phyloP scores from a whole-genome alignment of 208 protist genomes.

The Trypanosoma conorhini region DNA sequence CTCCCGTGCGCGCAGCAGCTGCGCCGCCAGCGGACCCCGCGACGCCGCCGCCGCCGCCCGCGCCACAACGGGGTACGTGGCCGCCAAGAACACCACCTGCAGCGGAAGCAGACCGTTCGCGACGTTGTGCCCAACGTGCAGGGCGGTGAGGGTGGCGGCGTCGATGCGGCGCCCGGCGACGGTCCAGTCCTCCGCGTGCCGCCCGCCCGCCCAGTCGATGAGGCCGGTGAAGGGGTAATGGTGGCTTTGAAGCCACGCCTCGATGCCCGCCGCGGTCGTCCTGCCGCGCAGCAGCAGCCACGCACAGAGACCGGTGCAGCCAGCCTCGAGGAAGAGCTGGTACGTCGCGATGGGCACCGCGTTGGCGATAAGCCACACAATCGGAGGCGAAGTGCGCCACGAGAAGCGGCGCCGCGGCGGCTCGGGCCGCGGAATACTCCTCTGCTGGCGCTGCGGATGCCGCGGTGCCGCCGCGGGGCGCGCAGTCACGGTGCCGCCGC shows the following conservation, averaged over 20 bases:
- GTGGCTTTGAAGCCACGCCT: constrained; percentile 22
- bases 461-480: not conserved
- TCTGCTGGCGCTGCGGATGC: not conserved
- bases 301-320: constrained; percentile 43
- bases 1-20: not conserved
- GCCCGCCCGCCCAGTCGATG: constrained; percentile 46
- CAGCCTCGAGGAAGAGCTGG: constrained; percentile 64
- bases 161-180: constrained; percentile 46
- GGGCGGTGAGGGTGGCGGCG: constrained; percentile 56
- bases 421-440: not conserved
- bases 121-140: constrained; percentile 68
- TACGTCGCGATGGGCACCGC: constrained; percentile 60
- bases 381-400: constrained; percentile 24
- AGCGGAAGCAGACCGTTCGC: constrained; percentile 63
- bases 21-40: not conserved
- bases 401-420: not conserved
- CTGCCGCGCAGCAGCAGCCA: constrained; percentile 33
- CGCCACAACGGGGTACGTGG: constrained; percentile 42
- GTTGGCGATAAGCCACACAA: constrained; percentile 59
- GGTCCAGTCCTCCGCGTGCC: constrained; percentile 41
- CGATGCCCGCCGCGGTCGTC: constrained; percentile 39
- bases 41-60: not conserved
- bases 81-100: constrained; percentile 49
- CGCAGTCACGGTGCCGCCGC: not conserved
- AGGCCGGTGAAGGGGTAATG: constrained; percentile 60